Percentiles rank a stretch among this genome's conserved stretches.
Evolutionary conservation across 306 rosid genomes (phyloP).

Genomic region (Cicer pinnatifidum): DNA sequence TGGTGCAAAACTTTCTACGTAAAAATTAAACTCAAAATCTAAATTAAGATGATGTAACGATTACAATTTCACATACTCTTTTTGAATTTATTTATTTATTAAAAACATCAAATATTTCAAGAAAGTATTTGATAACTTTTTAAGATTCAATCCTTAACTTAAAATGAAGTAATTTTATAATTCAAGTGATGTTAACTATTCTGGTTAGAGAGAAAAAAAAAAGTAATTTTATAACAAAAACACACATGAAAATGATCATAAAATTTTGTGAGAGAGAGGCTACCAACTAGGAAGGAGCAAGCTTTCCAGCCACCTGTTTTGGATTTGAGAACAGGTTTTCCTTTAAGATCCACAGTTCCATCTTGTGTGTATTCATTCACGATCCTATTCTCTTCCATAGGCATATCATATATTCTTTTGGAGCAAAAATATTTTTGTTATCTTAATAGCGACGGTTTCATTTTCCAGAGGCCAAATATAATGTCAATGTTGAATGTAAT

Average conservation of each 20-base stretch:
- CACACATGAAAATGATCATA: too few relatives aligned
- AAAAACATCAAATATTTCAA: neutral
- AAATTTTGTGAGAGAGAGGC: constrained; percentile 20
- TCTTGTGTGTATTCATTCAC: constrained; percentile 61
- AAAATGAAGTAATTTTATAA: neutral
- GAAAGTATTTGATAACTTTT: neutral
- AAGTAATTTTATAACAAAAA: too few relatives aligned
- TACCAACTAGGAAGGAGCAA: constrained; percentile 69
- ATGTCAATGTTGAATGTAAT: constrained; percentile 1
- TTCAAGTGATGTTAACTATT: too few relatives aligned
- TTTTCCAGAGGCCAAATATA: constrained; percentile 3
- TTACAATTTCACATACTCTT: too few relatives aligned
- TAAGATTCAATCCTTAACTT: too few relatives aligned
- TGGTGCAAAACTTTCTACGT: too few relatives aligned
- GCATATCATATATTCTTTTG: neutral
- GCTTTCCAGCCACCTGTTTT: constrained; percentile 78
- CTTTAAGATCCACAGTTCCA: constrained; percentile 80
- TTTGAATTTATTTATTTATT: too few relatives aligned
- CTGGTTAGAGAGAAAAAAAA: too few relatives aligned
- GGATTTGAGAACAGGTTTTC: constrained; percentile 67
- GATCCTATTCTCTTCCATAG: constrained; percentile 49
- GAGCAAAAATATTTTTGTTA: neutral
- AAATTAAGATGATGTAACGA: neutral
- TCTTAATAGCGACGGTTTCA: neutral
- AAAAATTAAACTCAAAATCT: too few relatives aligned